Base-by-base conservation (phyloP, 1,284 basidiomycete genomes). In the Sphaerobolus stellatus region DNA sequence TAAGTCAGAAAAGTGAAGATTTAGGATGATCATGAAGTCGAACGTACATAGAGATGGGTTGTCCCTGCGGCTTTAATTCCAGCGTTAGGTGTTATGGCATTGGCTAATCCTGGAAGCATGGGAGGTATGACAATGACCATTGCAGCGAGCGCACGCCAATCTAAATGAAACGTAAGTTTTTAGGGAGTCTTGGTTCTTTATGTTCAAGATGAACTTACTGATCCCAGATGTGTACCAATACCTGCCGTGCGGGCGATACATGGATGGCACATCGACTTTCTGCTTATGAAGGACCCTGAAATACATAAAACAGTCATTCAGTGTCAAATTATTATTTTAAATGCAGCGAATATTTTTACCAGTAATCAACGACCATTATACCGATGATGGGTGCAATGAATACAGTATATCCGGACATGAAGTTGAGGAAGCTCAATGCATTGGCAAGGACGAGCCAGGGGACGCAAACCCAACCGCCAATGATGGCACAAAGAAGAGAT, bases 121-220 rank as follows among this genome's bases (percentile, higher is more conserved):
- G 84, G 86, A 1, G 79, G 76, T 1, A 88, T 81, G 1, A 86
- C 82, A 51, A 79, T 67, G 16, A 89, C 62, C 50, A 90, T 71
- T 0, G 88, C 81, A 1, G 82, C 73, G 13, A 80, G 78, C 2
- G 87, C 86, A 33, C 88, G 75, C 84, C 84, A 89, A 67, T 90
- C 90, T 86, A 89, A 61, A 33, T 44, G 14, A 56, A 43, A 2
- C 22, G 3, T 25, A 22, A 2, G 28, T n/a, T n/a, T n/a, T n/a
- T n/a, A n/a, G n/a, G n/a, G n/a, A n/a, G n/a, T n/a, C n/a, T n/a
- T n/a, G n/a, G n/a, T n/a, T n/a, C 13, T 29, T 31, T 27, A 18
- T 7, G 9, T n/a, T 14, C 29, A 28, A 31, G 8, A 56, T 58
- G 45, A 48, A 62, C 64, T 11, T 49, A 54, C 53, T 54, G 13